These are phyloP conservation scores for Fomes fomentarius DNA, from an alignment of 1,284 basidiomycete species.

Conservation along the genomic window DNA sequence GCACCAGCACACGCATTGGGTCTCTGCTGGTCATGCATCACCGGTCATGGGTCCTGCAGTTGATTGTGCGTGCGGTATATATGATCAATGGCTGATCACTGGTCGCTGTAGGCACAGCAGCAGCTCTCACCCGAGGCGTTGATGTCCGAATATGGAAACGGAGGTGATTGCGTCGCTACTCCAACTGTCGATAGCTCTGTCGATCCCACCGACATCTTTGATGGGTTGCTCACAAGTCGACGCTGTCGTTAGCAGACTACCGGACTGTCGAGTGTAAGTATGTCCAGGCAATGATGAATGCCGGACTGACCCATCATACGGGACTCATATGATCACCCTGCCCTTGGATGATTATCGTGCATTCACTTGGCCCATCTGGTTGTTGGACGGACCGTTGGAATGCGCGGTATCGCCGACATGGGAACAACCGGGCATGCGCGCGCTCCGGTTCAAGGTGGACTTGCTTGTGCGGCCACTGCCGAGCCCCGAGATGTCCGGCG, in stretches of 20 bases:
- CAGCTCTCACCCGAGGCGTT: neutral
- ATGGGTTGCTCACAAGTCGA: conserved; percentile 14
- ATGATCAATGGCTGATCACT: conserved; percentile 3
- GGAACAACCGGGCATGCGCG: neutral
- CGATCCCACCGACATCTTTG: conserved; percentile 20
- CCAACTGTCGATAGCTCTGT: conserved; percentile 6
- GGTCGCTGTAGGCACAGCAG: conserved; percentile 9
- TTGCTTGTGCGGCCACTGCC: no score
- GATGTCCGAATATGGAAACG: conserved; percentile 1
- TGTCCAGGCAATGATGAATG: neutral
- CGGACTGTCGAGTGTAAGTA: neutral
- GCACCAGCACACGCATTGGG: no score
- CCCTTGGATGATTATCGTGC: no score
- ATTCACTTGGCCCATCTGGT: neutral
- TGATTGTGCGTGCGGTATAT: neutral
- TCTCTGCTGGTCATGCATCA: neutral
- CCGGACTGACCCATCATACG: neutral
- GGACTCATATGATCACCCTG: no score
- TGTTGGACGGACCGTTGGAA: neutral
- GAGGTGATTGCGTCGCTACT: conserved; percentile 11
- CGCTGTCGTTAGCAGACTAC: conserved; percentile 12
- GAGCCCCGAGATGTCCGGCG: neutral
- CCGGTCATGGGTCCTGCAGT: no score
- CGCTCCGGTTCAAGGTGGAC: no score
- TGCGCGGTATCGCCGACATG: conserved; percentile 8